Evolutionary conservation across 2,329 filamentous ascomycete species (phyloP), one percentile per base, ranked within the genome.

Genomic region (Exophiala sp.): DNA sequence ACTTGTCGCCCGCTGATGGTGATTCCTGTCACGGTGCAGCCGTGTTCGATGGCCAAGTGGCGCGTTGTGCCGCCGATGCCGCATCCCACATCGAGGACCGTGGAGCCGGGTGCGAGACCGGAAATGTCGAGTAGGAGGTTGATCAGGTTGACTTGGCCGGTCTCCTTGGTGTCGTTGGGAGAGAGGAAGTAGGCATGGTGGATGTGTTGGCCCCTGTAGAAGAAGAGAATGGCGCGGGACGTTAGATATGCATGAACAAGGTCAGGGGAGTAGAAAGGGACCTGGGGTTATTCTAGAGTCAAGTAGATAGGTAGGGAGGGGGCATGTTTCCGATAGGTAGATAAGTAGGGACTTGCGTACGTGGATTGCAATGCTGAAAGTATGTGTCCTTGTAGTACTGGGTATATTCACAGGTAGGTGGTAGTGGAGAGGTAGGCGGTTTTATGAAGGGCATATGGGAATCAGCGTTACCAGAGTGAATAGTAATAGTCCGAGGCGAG

Each of bases 401-500:
- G n/a, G n/a, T n/a, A n/a, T 23, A 30, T 30, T 8, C 5, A 42
- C 10, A 24, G 21, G 16, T 18, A 11, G 19, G 23, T 3, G n/a
- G 8, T 16, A 39, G 24, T 27, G 10, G 24, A 34, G 22, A 7
- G 13, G 14, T 2, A 23, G 29, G 8, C 38, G 7, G 11, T 30
- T 13, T 13, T 7, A 38, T 2, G 22, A 2, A n/a, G 18, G n/a
- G 19, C 27, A 19, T 37, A 37, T 3, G 14, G 10, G 30, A 13
- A 34, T 6, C 9, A 11, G n/a, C 34, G n/a, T 37, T 37, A 80
- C 79, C 79, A 82, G 16, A 82, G 68, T 27, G 73, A 78, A 54
- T 81, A 72, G 58, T 82, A 82, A 62, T 82, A 81, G 59, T 81
- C 78, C 45, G 76, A 80, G 21, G 78, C 75, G 13, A 81, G 70